Evolutionary conservation across 768 basidiomycete species (phyloP), one percentile per base, ranked within the genome.

Genomic region (Flagelloscypha sp.): DNA sequence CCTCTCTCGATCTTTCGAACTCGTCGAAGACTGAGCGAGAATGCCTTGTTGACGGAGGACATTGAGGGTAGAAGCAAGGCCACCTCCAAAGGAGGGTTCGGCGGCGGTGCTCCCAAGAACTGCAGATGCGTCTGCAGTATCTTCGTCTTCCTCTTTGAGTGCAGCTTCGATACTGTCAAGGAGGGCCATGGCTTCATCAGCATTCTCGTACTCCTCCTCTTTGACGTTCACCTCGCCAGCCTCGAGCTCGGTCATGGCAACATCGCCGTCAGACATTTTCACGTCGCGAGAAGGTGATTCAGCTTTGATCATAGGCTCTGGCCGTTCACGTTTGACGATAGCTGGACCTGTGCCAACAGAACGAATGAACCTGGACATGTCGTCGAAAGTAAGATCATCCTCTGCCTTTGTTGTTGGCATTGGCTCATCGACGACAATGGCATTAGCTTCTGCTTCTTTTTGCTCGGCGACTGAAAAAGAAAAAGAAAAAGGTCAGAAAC

Each of bases 351-450:
- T 77, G 2, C 78, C 76, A 30, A 88, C 85, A 11, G 79, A 79
- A 12, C 92, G 79, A 25, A 98, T 87, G 45, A 99, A 99, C 55
- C 97, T 94, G 1, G 90, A 89, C 0, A 94, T 98, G 47, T 97
- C 93, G 51, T 98, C 93, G 43, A 99, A 90, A 0, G 84, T 85
- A 21, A 97, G 65, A 1, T 65, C 68, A 12, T 51, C 64, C 17
- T 71, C 67, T 5, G 54, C 55, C 11, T 60, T 59, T 11, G 29
- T 27, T 17, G 7, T 41, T 49, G 20, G 48, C 53, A n/a, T 70
- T 63, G n/a, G n/a, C 23, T 64, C 70, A 46, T 72, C 74, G 10
- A 63, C 56, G 29, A 73, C 70, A 40, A 72, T 58, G 5, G 51
- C 50, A 18, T 54, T 52, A 9, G 55, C 53, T 6, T 63, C 65